Evolutionary conservation across 2,329 filamentous ascomycete genomes (phyloP), one percentile per base, ranked within the genome.

Genomic region (Tolypocladium album): DNA sequence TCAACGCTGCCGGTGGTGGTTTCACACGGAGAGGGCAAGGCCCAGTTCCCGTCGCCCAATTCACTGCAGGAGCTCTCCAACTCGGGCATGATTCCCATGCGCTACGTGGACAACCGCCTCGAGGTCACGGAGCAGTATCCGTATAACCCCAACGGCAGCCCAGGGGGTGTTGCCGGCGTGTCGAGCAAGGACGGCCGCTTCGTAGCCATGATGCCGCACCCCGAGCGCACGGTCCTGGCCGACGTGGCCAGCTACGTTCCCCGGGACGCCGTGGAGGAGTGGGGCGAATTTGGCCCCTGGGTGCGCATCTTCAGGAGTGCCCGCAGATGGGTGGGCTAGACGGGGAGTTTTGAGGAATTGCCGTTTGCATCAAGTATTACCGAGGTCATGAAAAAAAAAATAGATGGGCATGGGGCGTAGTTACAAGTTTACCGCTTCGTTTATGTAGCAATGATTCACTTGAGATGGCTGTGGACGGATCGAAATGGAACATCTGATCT

Each of bases 131-230:
- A 92, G 74, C 79, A 79, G 66, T 99, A 97, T 70, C 94, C 94
- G 0, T 89, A 81, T 76, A 97, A 97, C 77, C 85, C 80, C 58
- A 96, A 96, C 75, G 92, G 92, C 58, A 91, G 88, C 70, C 89
- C 90, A 0, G 80, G 82, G 63, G 92, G 90, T 69, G 88, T 96
- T 64, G 89, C 92, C 1, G 91, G 87, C 70, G 88, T 95, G 34
- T 81, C 88, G 66, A 92, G 84, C 67, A 82, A 78, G 52, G 88
- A 96, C 70, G 92, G 92, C 15, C 82, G 90, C 60, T 89, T 95
- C 1, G 74, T 96, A 66, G 91, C 91, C 8, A 84, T 96, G 77
- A 96, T 97, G 92, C 92, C 92, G 62, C 92, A 96, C 73, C 92
- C 92, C 1, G 92, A 97, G 77, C 84, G 92, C n/a, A 95, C 90